Evolutionary conservation across 768 basidiomycete species (phyloP).

Genomic region (Leccinum longicurvipes): DNA sequence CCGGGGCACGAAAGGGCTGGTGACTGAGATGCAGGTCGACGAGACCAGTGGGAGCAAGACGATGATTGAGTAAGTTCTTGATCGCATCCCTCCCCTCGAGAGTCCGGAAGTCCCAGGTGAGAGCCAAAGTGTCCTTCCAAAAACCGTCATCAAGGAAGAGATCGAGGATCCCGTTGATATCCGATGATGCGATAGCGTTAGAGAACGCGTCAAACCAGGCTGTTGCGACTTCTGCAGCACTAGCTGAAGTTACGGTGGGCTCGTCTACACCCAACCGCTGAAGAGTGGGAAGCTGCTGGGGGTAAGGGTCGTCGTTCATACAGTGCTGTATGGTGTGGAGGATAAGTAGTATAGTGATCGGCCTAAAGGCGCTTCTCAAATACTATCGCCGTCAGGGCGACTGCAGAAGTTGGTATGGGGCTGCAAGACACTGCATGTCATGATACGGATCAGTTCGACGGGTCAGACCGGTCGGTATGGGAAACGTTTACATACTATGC

Average conservation of each 20-base stretch:
- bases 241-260: slow-evolving; percentile 17
- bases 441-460: too few relatives aligned
- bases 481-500: too few relatives aligned
- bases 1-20: slow-evolving; percentile 24
- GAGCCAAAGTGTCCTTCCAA: slow-evolving; percentile 52
- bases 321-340: not conserved
- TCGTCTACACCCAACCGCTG: slow-evolving; percentile 23
- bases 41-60: slow-evolving; percentile 29
- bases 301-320: slow-evolving; percentile 21
- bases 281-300: slow-evolving; percentile 31
- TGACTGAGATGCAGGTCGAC: slow-evolving; percentile 18
- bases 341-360: not conserved
- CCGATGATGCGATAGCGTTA: slow-evolving; percentile 15
- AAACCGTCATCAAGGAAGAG: slow-evolving; percentile 32
- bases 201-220: slow-evolving; percentile 27
- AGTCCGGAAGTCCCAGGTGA: slow-evolving; percentile 57
- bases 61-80: slow-evolving; percentile 38
- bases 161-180: slow-evolving; percentile 18
- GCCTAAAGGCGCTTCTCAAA: not conserved
- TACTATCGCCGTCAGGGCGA: not conserved
- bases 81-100: slow-evolving; percentile 41
- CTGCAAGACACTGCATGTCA: too few relatives aligned
- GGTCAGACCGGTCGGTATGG: too few relatives aligned
- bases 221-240: slow-evolving; percentile 22
- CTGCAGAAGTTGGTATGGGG: not conserved